Percentiles rank a stretch among this genome's conserved stretches.
phyloP scores from a whole-genome alignment of 768 basidiomycete genomes.

The Pisolithus orientalis region DNA sequence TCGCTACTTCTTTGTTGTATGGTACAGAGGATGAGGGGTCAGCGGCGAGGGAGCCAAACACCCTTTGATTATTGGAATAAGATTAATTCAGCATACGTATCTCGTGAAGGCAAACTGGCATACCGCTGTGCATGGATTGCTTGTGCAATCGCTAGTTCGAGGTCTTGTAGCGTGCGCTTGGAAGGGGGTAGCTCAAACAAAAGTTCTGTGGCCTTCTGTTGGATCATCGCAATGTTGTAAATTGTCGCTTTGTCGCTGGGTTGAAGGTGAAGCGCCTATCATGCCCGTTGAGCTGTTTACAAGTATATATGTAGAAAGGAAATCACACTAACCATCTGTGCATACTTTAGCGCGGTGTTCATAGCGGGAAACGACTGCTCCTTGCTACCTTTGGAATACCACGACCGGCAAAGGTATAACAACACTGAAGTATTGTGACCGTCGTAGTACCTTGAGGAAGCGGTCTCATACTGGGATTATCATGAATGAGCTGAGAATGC shows the following conservation, averaged over 20 bases:
- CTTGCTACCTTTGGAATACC: constrained; percentile 91
- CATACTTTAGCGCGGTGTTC: constrained; percentile 78
- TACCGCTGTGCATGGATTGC: constrained; percentile 86
- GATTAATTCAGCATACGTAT: background rate
- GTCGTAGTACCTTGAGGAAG: constrained; percentile 70
- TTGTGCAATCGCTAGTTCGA: constrained; percentile 71
- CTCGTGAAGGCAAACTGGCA: constrained; percentile 12
- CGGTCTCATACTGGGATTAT: constrained; percentile 76
- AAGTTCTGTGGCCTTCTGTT: constrained; percentile 93
- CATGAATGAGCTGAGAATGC: background rate
- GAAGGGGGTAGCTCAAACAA: constrained; percentile 65
- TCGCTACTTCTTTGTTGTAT: constrained; percentile 82
- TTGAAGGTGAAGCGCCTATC: constrained; percentile 75
- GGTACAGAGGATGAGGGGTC: constrained; percentile 67
- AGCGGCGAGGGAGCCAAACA: constrained; percentile 78
- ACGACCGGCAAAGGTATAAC: constrained; percentile 83
- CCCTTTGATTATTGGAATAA: constrained; percentile 34
- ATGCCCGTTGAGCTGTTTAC: background rate
- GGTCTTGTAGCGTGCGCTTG: constrained; percentile 77
- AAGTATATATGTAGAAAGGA: no score
- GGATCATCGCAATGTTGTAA: constrained; percentile 98
- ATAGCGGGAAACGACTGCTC: constrained; percentile 80
- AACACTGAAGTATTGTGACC: constrained; percentile 71
- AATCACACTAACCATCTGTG: constrained; percentile 54
- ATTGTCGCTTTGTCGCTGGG: constrained; percentile 85